phyloP scores from a whole-genome alignment of 2,329 filamentous ascomycete genomes.

The Talaromyces sp. region DNA sequence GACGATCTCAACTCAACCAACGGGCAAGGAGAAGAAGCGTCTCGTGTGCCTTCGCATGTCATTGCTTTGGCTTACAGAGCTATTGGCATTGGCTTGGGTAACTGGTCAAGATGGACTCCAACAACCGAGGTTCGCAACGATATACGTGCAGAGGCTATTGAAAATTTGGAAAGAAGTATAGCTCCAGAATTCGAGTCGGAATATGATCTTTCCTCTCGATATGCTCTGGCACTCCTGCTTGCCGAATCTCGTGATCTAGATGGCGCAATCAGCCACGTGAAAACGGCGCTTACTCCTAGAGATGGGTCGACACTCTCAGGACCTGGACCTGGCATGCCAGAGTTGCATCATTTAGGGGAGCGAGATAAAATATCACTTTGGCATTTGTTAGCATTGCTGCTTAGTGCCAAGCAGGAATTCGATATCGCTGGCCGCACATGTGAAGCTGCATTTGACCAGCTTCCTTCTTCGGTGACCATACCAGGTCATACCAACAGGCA shows the following conservation, averaged over 20 bases:
- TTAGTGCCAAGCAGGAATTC: constrained; percentile 85
- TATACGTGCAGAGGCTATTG: constrained; percentile 73
- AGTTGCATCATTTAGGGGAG: constrained; percentile 29
- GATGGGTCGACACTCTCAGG: constrained; percentile 22
- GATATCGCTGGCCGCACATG: constrained; percentile 76
- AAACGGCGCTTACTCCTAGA: constrained; percentile 58
- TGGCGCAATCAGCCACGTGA: constrained; percentile 77
- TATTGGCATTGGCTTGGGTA: constrained; percentile 78
- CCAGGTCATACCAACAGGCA: constrained; percentile 60
- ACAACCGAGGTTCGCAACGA: constrained; percentile 68
- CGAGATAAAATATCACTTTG: constrained; percentile 72
- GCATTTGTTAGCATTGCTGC: constrained; percentile 82
- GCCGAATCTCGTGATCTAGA: constrained; percentile 81
- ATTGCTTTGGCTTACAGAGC: constrained; percentile 75
- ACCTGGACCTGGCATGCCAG: constrained; percentile 32
- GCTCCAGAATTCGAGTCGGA: constrained; percentile 63
- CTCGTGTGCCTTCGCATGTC: constrained; percentile 55
- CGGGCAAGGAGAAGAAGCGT: constrained; percentile 18
- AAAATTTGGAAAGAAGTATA: constrained; percentile 70
- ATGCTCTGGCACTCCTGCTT: constrained; percentile 77
- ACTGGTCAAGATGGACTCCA: constrained; percentile 80
- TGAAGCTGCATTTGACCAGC: constrained; percentile 87
- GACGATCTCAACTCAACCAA: constrained; percentile 24
- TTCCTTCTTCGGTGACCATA: constrained; percentile 66
- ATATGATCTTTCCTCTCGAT: constrained; percentile 71